Evolutionary conservation across 176 grass and related monocot genomes (phyloP), one percentile per base, ranked within the genome.

Genomic region (Carex cristatella): DNA sequence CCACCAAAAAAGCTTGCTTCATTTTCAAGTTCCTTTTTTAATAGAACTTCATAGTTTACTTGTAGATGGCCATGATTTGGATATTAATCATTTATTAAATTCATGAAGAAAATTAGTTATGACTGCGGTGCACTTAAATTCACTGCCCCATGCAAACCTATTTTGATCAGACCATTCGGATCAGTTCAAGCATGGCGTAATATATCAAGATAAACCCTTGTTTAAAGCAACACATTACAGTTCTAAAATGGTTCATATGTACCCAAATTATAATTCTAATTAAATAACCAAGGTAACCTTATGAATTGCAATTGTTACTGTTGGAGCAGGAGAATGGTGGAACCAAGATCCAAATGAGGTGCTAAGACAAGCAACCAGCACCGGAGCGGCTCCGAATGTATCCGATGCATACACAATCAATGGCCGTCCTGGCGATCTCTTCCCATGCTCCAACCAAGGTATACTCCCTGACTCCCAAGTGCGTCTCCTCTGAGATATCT

Each of bases 251-350:
- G 0, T 23, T 74, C 8, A 27, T n/a, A 12, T 23, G 4, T 28
- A 51, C 18, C 15, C 18, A 38, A 71, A 27, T 28, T 51, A 2
- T 10, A 49, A 74, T 51, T 27, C 70, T 12, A 74, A 74, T 11
- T 23, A 7, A 53, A 74, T 32, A 31, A 28, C 4, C 3, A 54
- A 75, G 40, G 70, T 51, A 6, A 51, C 19, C 13, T 75, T 75
- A 49, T 75, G 19, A 27, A 14, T 35, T 76, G 69, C 37, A 46
- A 61, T 54, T 9, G 40, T 66, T 61, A 12, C 33, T 4, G 13
- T 31, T 31, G 27, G 70, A 78, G 86, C 90, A 91, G 94, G 86
- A 8, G 93, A 99, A 79, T 95, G 96, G 96, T 99, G 96, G 96
- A 87, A 84, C 69, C 83, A 78, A 82, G 69, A 95, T 84, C 93